Base-by-base conservation (phyloP, 2,329 filamentous ascomycete species). In the Colletotrichum godetiae region DNA sequence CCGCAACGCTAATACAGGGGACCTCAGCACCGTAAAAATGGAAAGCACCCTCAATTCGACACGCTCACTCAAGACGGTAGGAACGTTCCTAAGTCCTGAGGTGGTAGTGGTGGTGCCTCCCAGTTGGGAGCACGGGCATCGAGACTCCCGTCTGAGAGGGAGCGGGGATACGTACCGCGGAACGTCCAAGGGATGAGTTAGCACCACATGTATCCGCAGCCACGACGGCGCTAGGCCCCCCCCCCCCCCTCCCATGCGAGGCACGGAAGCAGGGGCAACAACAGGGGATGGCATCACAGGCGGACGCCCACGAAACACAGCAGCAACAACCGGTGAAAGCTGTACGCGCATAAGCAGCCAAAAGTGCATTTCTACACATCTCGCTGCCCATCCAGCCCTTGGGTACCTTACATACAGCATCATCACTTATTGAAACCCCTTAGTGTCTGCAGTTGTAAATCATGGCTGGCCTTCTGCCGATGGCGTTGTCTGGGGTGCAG, bases 231-330 rank as follows among this genome's bases (percentile, higher is more conserved):
- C 35, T 55, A 73, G 67, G 67, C 55, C 55, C 61, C 33, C 11
- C 27, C 70, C 70, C 70, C 70, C 55, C 55, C 61, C 33, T 6
- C 27, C 70, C 70, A 73, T 73, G 70, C 67, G 29, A 56, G 69
- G 27, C n/a, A 35, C 53, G 55, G 27, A 68, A 64, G 67, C 70
- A 73, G 67, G 70, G 69, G 57, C 11, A 7, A 42, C 19, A 55
- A 42, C 35, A 35, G 52, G 65, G 42, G 27, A 59, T 22, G 61
- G 52, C 33, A 56, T 52, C 59, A 31, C 63, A 29, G 8, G 35
- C 57, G 53, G 55, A 37, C 33, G 33, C 33, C 24, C 24, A 31
- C 52, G 11, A 56, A 31, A 65, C 62, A 65, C 49, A 56, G 35
- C 24, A 65, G 62, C 19, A 49, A 61, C 37, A 11, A 31, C 35